phyloP scores from a whole-genome alignment of 345 rosid species.

The Eucalyptus regnans region DNA sequence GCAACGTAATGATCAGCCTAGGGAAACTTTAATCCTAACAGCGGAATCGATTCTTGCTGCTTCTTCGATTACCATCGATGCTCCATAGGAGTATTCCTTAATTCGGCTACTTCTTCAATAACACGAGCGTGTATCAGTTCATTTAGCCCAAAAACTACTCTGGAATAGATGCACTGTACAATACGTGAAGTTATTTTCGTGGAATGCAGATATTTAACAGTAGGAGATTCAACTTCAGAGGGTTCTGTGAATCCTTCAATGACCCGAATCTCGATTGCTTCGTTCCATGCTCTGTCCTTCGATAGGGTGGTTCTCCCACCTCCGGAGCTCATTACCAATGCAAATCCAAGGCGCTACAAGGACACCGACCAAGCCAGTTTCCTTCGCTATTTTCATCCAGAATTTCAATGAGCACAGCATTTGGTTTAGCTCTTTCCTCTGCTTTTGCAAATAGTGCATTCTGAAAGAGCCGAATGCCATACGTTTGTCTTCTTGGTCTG shows the following conservation, averaged over 20 bases:
- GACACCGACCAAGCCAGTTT: slow-evolving; percentile 9
- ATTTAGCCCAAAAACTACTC: neutral
- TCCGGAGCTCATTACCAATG: neutral
- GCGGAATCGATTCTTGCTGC: neutral
- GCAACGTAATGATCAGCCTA: neutral
- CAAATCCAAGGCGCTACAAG: slow-evolving; percentile 9
- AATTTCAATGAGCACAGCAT: neutral
- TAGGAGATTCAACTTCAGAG: slow-evolving; percentile 21
- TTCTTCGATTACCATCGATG: neutral
- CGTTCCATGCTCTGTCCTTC: slow-evolving; percentile 9
- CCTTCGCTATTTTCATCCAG: slow-evolving; percentile 1
- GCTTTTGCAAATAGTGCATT: neutral
- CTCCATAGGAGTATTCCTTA: neutral
- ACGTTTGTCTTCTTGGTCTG: neutral
- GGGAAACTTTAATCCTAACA: neutral
- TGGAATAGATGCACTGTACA: neutral
- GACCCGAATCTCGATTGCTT: slow-evolving; percentile 15
- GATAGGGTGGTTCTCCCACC: slow-evolving; percentile 2
- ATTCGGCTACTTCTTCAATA: neutral
- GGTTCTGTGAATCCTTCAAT: slow-evolving; percentile 1
- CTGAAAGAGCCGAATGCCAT: neutral
- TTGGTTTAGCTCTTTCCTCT: neutral
- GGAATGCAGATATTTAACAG: neutral
- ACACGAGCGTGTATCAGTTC: neutral
- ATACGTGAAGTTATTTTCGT: neutral